Evolutionary conservation across 1,139 yeast species (phyloP).

Genomic region (Nakaseomyces bracarensis): DNA sequence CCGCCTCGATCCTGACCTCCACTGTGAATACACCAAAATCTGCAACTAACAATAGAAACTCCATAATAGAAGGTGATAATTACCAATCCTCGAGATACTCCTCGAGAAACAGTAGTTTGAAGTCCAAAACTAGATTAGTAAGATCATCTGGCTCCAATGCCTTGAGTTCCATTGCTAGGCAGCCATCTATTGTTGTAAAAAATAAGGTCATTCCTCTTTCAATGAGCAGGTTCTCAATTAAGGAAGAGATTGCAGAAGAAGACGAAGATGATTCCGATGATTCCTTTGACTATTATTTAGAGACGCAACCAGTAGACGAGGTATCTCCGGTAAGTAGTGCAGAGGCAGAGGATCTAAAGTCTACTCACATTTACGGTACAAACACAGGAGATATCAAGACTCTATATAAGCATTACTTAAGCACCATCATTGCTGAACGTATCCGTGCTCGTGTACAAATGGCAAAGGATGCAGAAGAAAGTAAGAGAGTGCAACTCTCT

Average conservation of each 20-base stretch:
- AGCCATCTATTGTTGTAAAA: constrained; percentile 31
- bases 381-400: constrained; percentile 3
- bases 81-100: constrained; percentile 4
- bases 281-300: constrained; percentile 7
- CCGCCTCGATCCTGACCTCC: constrained; percentile 28
- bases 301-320: constrained; percentile 6
- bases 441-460: constrained; percentile 25
- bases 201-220: constrained; percentile 30
- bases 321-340: constrained; percentile 2
- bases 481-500: constrained; percentile 1
- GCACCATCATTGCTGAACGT: constrained; percentile 23
- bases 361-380: neutral
- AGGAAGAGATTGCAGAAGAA: constrained; percentile 25
- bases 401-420: constrained; percentile 17
- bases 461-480: constrained; percentile 17
- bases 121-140: constrained; percentile 12
- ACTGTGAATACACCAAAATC: constrained; percentile 11
- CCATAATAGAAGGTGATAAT: neutral
- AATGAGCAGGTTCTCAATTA: constrained; percentile 23
- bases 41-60: constrained; percentile 7
- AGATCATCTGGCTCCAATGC: constrained; percentile 26
- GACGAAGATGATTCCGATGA: constrained; percentile 23
- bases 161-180: constrained; percentile 26
- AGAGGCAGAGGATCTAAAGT: neutral
- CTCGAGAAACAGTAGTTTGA: neutral